Conservation (phyloP, 1,139 yeast species). For the Yamadazyma triangularis region DNA sequence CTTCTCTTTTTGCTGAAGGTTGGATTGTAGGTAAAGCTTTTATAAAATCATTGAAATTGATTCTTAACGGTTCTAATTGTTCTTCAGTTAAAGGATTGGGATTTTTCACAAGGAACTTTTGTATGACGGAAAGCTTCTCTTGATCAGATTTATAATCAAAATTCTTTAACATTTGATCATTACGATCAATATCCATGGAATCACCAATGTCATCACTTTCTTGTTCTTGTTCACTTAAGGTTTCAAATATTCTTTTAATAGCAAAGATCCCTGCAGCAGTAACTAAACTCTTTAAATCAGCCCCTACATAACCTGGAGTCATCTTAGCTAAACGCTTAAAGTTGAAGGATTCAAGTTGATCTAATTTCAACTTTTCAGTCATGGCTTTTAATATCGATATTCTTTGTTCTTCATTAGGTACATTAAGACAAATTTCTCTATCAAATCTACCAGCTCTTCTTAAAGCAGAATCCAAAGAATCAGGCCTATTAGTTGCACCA, state of each 20-base stretch:
- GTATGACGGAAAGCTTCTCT: constrained; percentile 60
- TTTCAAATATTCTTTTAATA: constrained; percentile 78
- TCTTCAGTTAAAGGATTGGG: constrained; percentile 75
- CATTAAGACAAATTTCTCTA: constrained; percentile 61
- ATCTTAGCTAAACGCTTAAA: constrained; percentile 73
- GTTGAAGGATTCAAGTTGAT: constrained; percentile 59
- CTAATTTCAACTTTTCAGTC: constrained; percentile 59
- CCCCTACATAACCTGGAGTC: constrained; percentile 98
- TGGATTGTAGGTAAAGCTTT: constrained; percentile 89
- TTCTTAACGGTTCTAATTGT: constrained; percentile 71
- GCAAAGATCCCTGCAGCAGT: constrained; percentile 97
- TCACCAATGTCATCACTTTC: constrained; percentile 9
- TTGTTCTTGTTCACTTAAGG: constrained; percentile 34
- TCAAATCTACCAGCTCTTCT: constrained; percentile 49
- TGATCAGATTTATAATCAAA: constrained; percentile 30
- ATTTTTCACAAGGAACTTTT: constrained; percentile 64
- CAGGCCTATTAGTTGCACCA: constrained; percentile 49
- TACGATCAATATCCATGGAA: constrained; percentile 43
- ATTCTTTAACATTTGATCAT: constrained; percentile 11
- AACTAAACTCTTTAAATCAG: constrained; percentile 89
- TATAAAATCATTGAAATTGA: constrained; percentile 74
- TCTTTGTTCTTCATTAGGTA: constrained; percentile 86
- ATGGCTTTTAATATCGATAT: constrained; percentile 71
- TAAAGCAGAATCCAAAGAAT: constrained; percentile 44
- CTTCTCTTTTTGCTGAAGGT: constrained; percentile 97